Evolutionary conservation across 495 filamentous ascomycete genomes (phyloP), one percentile per base, ranked within the genome.

Genomic region (Annulohypoxylon maeteangense): DNA sequence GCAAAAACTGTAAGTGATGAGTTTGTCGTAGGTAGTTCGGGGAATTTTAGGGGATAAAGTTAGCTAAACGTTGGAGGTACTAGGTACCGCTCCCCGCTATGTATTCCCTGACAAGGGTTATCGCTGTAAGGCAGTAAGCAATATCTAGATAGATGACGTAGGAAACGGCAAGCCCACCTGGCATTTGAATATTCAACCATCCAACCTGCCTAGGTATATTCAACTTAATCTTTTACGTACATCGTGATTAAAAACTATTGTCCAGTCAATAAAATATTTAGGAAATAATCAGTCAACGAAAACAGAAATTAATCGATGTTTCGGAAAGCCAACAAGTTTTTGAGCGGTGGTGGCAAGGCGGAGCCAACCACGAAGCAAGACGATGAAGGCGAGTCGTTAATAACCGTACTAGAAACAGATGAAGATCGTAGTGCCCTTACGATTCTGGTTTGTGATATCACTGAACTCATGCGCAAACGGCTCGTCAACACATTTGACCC

Each of bases 401-500:
- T 62, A 31, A 75, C 67, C 6, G 50, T 77, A 1, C 62, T 77
- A 20, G 70, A 75, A 34, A 74, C 73, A 34, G 75, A 75, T 10
- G 82, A 84, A 56, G 73, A 82, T 29, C 51, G 79, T 79, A 60
- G 70, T 22, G 48, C 73, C 1, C 70, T 77, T 59, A 75, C 75
- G 10, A 67, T 82, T 16, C 77, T 85, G 20, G 63, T 83, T 45
- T 72, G 66, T 54, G 75, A 78, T 10, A 82, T 82, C 53, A 80
- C 78, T 11, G 80, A 81, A 40, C 58, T 74, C 11, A 85, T 85
- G 79, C 78, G 77, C 29, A 80, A 77, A 56, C 74, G 67, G 27
- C 66, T 82, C 25, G 31, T 72, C 2, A 76, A 78, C 14, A 78
- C 69, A 16, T 85, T 84, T 36, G 78, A 85, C 59, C 71, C 80